Evolutionary conservation across 1,284 basidiomycete species (phyloP), one percentile per base, ranked within the genome.

Genomic region (Ceratobasidium sp.): DNA sequence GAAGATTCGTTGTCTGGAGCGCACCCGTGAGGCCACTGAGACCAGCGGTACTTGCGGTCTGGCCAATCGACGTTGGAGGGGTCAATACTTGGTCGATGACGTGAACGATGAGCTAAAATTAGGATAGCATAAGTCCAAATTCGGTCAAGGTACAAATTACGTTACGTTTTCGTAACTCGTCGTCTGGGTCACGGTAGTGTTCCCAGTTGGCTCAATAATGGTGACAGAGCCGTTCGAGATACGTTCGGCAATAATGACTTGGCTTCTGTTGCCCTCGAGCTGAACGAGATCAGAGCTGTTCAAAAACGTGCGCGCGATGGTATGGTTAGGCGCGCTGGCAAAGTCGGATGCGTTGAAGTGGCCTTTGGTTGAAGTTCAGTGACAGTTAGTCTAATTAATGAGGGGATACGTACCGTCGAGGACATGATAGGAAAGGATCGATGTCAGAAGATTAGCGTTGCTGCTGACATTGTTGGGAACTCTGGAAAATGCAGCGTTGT

Each of bases 231-330:
- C 86, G 26, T 86, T 86, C 76, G 88, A 84, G 10, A 67, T 80
- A 47, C 76, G 80, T 47, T 85, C 90, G 69, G 85, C 90, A 0
- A 88, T 89, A 13, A 94, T 83, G 7, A 91, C 93, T 80, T 93
- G 91, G 11, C 85, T 84, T 79, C 86, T 85, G 78, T 85, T 85
- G 3, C 86, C 90, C 81, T 90, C 89, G 0, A 92, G 86, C 39
- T 81, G 82, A 3, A 90, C 90, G 23, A 86, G 80, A 0, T 82
- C 76, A 0, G 86, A 81, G 65, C 88, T 85, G 63, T 87, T 88
- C 63, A 92, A 85, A 17, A 90, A 84, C 0, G 92, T 91, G 53
- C 90, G 87, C 3, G 90, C 90, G 71, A 94, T 84, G 0, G 92
- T 92, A 74, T 88, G 83, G 75, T 80, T 81, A 15, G 84, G 83